Conservation (phyloP, 2,329 filamentous ascomycete species). For the Clarireedia sp. region DNA sequence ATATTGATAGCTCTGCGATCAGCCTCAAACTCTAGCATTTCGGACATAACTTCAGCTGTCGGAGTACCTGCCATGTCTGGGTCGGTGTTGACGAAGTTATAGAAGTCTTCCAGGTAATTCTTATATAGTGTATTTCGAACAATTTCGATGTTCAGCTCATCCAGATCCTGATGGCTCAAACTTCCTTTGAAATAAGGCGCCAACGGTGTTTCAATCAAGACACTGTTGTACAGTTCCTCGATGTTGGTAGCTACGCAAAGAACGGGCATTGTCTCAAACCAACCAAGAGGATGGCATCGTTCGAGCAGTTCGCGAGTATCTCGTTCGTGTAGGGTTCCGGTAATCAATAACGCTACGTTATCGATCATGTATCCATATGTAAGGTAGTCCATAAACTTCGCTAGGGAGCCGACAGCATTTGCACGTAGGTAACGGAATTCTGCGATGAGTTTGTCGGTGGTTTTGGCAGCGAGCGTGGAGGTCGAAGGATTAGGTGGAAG, state of each 20-base stretch:
- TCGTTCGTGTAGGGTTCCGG: conserved; percentile 91
- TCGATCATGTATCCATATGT: conserved; percentile 99
- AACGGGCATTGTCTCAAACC: conserved; percentile 98
- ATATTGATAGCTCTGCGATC: conserved; percentile 98
- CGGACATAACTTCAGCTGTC: conserved; percentile 89
- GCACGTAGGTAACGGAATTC: conserved; percentile 96
- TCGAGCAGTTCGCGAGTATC: conserved; percentile 94
- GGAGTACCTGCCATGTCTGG: conserved; percentile 81
- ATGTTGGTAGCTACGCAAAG: conserved; percentile 97
- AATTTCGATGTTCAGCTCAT: conserved; percentile 99
- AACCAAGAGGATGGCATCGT: conserved; percentile 91
- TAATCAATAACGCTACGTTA: conserved; percentile 96
- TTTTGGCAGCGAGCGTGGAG: conserved; percentile 86
- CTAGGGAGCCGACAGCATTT: conserved; percentile 82
- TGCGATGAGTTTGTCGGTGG: conserved; percentile 94
- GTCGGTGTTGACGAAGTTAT: conserved; percentile 86
- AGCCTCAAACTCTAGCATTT: conserved; percentile 93
- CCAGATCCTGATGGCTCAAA: conserved; percentile 89
- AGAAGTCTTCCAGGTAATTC: conserved; percentile 97
- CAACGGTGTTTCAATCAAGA: conserved; percentile 91
- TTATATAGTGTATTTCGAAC: conserved; percentile 98
- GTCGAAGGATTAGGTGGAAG: conserved; percentile 96
- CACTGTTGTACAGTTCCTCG: conserved; percentile 96
- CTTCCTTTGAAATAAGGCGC: conserved; percentile 97
- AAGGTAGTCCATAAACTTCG: conserved; percentile 95